Evolutionary conservation across 225 moss, liverwort and hornwort genomes (phyloP).

Genomic region (Physcomitrium patens): DNA sequence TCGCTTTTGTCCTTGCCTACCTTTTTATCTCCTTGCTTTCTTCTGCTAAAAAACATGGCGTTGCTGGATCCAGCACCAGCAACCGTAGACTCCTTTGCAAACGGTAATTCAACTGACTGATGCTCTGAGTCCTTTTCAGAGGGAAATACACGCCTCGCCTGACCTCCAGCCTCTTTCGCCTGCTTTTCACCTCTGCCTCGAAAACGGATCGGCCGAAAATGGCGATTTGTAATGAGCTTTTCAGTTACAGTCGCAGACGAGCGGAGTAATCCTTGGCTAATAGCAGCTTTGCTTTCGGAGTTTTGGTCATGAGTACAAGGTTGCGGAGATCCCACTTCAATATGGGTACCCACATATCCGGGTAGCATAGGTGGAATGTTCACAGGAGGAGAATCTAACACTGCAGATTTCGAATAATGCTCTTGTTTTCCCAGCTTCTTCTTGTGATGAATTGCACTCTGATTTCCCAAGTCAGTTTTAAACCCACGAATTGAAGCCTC

Average conservation of each 20-base stretch:
- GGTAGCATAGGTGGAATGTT: neutral
- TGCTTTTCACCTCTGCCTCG: constrained; percentile 38
- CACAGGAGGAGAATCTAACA: constrained; percentile 1
- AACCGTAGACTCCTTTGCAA: constrained; percentile 23
- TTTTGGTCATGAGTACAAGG: constrained; percentile 5
- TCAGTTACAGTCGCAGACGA: neutral
- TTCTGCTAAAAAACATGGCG: constrained; percentile 26
- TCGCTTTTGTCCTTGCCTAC: constrained; percentile 37
- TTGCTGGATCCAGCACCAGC: constrained; percentile 28
- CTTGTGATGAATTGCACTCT: neutral
- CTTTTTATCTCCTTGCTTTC: constrained; percentile 41
- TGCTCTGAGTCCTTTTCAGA: constrained; percentile 28
- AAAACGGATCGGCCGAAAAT: constrained; percentile 47
- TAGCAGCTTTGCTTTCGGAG: neutral
- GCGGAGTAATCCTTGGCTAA: neutral
- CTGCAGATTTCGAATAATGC: neutral
- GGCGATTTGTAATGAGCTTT: constrained; percentile 27
- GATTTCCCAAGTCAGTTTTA: constrained; percentile 40
- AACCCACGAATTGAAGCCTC: constrained; percentile 56
- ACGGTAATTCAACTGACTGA: constrained; percentile 4
- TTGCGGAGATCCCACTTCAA: neutral
- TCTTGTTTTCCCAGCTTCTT: constrained; percentile 27
- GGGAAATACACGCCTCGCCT: constrained; percentile 34
- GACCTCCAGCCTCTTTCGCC: constrained; percentile 37
- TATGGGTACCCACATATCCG: neutral